A percentile compares a stretch with the other conserved stretches of the same genome.
phyloP scores from a whole-genome alignment of 805 yeast genomes.

The Kuraishia piskuri region DNA sequence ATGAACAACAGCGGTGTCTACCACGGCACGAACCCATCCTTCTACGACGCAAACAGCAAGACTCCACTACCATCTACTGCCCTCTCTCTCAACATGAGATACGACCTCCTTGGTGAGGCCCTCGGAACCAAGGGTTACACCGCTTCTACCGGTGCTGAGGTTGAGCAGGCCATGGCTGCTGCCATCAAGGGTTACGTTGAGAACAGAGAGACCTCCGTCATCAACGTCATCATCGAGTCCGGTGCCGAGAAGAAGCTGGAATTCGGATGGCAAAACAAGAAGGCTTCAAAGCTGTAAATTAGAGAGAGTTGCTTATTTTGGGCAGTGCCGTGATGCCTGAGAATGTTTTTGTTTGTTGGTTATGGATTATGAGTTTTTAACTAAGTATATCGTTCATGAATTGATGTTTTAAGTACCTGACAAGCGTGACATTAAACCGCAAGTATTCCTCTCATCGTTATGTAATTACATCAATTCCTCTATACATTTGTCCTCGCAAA shows the following conservation, averaged over 20 bases:
- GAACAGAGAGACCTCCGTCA: conserved; percentile 30
- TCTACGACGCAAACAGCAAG: conserved; percentile 13
- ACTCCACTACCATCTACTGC: conserved; percentile 49
- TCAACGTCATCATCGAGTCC: conserved; percentile 56
- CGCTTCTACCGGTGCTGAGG: conserved; percentile 31
- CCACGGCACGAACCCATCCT: conserved; percentile 41
- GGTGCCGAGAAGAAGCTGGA: conserved; percentile 46
- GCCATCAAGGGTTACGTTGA: conserved; percentile 22
- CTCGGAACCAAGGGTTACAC: conserved; percentile 49
- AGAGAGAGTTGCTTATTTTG: background rate
- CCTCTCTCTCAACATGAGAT: conserved; percentile 43
- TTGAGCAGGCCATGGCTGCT: conserved; percentile 23
- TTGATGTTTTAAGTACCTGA: background rate
- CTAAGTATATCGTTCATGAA: background rate
- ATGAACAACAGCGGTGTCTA: conserved; percentile 72
- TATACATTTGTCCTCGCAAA: no score
- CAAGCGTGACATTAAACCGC: background rate
- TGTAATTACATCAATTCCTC: no score
- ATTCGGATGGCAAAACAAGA: conserved; percentile 65
- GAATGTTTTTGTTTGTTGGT: conserved; percentile 5
- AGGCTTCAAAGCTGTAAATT: conserved; percentile 13
- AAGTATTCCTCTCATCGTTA: no score
- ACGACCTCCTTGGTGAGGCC: conserved; percentile 45
- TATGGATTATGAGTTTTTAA: background rate
- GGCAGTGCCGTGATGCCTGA: no score